phyloP scores from a whole-genome alignment of 169 alveolate species.

The Condylostoma magnum region DNA sequence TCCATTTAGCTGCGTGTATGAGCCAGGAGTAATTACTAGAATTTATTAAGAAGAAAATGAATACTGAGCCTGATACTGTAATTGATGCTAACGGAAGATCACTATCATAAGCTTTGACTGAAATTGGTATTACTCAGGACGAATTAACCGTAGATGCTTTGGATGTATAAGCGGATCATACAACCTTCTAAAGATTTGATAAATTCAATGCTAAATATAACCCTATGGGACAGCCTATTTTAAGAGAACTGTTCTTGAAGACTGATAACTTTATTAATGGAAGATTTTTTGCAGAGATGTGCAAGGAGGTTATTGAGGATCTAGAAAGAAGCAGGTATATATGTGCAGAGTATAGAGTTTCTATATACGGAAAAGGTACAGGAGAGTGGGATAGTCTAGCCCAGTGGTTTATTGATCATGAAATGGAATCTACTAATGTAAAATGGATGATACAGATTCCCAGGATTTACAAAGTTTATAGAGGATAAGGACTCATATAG shows the following conservation, averaged over 20 bases:
- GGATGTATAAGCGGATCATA: constrained; percentile 84
- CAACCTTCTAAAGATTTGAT: constrained; percentile 90
- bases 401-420: constrained; percentile 84
- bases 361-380: constrained; percentile 86
- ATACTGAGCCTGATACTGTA: constrained; percentile 15
- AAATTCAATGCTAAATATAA: constrained; percentile 89
- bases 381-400: constrained; percentile 91
- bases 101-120: constrained; percentile 24
- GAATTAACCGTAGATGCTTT: not conserved
- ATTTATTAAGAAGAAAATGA: constrained; percentile 68
- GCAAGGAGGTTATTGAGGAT: constrained; percentile 83
- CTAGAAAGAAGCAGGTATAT: constrained; percentile 82
- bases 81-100: constrained; percentile 2
- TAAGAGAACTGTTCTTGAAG: constrained; percentile 87
- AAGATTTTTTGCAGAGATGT: constrained; percentile 83
- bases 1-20: constrained; percentile 92
- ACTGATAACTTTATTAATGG: constrained; percentile 88
- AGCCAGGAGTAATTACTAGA: constrained; percentile 85
- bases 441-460: constrained; percentile 92
- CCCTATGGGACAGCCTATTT: constrained; percentile 84
- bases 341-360: constrained; percentile 91
- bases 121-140: not conserved
- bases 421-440: constrained; percentile 55
- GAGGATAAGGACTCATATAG: constrained; percentile 52
- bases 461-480: constrained; percentile 80